Evolutionary conservation across 2,329 filamentous ascomycete species (phyloP), one percentile per base, ranked within the genome.

Genomic region (Rhinocladiella similis): DNA sequence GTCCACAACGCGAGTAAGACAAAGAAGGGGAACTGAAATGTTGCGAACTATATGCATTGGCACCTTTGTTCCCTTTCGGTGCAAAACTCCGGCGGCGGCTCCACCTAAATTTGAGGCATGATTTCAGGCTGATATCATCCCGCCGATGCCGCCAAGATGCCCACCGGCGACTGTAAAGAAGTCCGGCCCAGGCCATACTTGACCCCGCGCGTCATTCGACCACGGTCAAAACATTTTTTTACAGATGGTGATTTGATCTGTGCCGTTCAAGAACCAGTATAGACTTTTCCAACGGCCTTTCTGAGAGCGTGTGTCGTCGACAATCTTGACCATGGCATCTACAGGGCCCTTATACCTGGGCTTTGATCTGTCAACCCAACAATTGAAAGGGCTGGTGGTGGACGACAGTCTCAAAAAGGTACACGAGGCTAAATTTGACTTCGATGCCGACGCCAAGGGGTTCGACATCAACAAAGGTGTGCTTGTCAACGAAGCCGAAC

Each of bases 321-420:
- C 29, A 41, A 19, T 43, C 38, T 57, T 41, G 56, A 68, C 54
- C 43, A 77, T 77, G 73, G 66, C 72, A 46, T 65, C 69, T 27
- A 65, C 73, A 60, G 80, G 77, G 29, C 86, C 89, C 16, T 78
- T 96, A 59, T 96, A 96, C 70, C 80, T 96, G 68, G 94, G 94
- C 59, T 92, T 97, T 72, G 94, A 99, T 76, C 86, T 97, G 58
- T 97, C 92, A 42, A 97, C 94, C 56, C 94, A 97, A 74, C 93
- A 97, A 72, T 82, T 97, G 56, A 97, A 99, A 82, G 92, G 90
- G 64, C 87, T 97, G 63, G 88, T 94, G 50, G 89, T 97, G 63
- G 84, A 87, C 54, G 90, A 91, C 3, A 83, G 91, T 65, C 85
- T 97, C 62, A 88, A 88, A 66, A 87, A 94, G 49, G 78, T 89